Conservation (phyloP, 2,329 filamentous ascomycete species). For the Tolypocladium sp. region DNA sequence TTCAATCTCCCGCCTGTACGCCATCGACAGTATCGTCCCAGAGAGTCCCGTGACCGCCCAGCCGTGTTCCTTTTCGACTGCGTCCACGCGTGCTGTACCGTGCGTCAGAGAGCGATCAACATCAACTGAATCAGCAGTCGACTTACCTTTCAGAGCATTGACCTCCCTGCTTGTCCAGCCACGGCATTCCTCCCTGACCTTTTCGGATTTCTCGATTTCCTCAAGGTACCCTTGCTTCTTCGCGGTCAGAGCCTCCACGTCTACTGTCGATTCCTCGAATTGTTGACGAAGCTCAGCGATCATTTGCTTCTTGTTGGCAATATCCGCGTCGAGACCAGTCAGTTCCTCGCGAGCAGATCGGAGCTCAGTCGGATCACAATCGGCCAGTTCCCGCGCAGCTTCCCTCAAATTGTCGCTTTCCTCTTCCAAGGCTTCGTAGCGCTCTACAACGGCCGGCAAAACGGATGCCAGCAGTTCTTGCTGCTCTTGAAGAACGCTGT, state of each 20-base stretch:
- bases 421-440: conserved; percentile 49
- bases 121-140: not conserved
- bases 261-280: conserved; percentile 55
- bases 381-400: conserved; percentile 64
- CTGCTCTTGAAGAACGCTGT: conserved; percentile 55
- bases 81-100: conserved; percentile 49
- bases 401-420: conserved; percentile 62
- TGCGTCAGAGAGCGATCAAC: conserved; percentile 24
- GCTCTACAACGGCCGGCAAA: conserved; percentile 55
- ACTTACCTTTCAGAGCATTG: conserved; percentile 61
- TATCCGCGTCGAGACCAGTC: conserved; percentile 52
- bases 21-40: conserved; percentile 59
- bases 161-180: conserved; percentile 85
- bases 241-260: conserved; percentile 52
- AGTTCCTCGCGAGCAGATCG: conserved; percentile 63
- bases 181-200: conserved; percentile 75
- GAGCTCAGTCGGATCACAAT: conserved; percentile 74
- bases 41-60: conserved; percentile 64
- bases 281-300: conserved; percentile 60
- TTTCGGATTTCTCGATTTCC: conserved; percentile 76
- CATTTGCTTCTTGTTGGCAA: conserved; percentile 59
- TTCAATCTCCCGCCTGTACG: conserved; percentile 62
- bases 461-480: conserved; percentile 58
- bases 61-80: conserved; percentile 55
- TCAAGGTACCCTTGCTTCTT: conserved; percentile 60